Conservation (phyloP, 2,329 filamentous ascomycete genomes). For the Xylaria sp. region DNA sequence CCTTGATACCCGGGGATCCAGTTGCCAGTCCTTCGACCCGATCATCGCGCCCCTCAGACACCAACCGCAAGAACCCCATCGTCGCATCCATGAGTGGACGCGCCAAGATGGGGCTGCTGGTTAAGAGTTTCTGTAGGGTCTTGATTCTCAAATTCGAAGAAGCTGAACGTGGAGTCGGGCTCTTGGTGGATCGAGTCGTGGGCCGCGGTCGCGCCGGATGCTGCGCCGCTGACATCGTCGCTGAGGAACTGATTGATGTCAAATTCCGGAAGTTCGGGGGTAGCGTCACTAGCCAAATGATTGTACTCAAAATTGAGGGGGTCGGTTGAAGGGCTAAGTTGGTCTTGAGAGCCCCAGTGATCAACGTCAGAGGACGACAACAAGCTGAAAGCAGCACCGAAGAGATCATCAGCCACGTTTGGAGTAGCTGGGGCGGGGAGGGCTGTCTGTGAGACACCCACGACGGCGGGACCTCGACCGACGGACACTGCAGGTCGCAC, state of each 20-base stretch:
- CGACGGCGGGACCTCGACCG: slow-evolving; percentile 65
- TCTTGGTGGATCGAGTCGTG: slow-evolving; percentile 57
- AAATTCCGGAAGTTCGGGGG: slow-evolving; percentile 51
- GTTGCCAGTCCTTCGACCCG: slow-evolving; percentile 48
- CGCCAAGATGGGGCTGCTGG: slow-evolving; percentile 76
- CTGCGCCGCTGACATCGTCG: slow-evolving; percentile 54
- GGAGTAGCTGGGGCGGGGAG: slow-evolving; percentile 59
- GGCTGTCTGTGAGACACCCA: slow-evolving; percentile 52
- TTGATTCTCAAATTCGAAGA: slow-evolving; percentile 65
- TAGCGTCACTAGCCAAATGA: slow-evolving; percentile 68
- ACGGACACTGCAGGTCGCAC: slow-evolving; percentile 99
- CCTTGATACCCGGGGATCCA: slow-evolving; percentile 46
- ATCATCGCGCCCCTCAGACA: slow-evolving; percentile 61
- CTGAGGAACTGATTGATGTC: slow-evolving; percentile 59
- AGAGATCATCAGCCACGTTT: slow-evolving; percentile 68
- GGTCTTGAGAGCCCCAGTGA: slow-evolving; percentile 77
- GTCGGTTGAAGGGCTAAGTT: slow-evolving; percentile 76
- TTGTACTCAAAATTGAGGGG: slow-evolving; percentile 68
- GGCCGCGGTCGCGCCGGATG: slow-evolving; percentile 55
- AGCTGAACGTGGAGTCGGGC: slow-evolving; percentile 56
- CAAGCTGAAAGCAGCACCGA: slow-evolving; percentile 71
- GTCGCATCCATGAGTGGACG: slow-evolving; percentile 76
- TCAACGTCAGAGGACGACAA: slow-evolving; percentile 73
- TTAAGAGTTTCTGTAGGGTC: slow-evolving; percentile 68
- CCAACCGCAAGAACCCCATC: slow-evolving; percentile 74